These are phyloP conservation scores for Porcisia hertigi DNA, from an alignment of 208 protist genomes.

Conservation along the genomic window DNA sequence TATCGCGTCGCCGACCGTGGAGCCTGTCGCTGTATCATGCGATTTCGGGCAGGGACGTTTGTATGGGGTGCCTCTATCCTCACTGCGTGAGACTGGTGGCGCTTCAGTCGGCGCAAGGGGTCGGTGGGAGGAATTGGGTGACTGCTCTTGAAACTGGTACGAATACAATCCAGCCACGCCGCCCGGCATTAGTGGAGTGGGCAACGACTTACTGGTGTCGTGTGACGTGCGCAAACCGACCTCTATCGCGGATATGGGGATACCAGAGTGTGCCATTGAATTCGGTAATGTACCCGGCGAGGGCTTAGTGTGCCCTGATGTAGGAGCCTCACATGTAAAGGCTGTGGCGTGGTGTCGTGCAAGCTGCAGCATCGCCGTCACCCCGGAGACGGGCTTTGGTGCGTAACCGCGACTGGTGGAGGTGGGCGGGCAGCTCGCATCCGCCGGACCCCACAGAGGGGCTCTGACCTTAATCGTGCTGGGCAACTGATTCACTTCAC, in stretches of 20 bases:
- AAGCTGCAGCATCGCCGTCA: slow-evolving; percentile 27
- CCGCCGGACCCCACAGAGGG: not conserved
- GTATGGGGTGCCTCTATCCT: not conserved
- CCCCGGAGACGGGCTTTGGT: not conserved
- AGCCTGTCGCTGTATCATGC: too few relatives aligned
- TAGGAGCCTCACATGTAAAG: not conserved
- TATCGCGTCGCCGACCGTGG: not conserved
- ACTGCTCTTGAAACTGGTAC: slow-evolving; percentile 17
- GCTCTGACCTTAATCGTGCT: too few relatives aligned
- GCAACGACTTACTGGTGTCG: not conserved
- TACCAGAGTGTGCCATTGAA: not conserved
- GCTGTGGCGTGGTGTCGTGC: slow-evolving; percentile 21
- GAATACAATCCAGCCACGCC: slow-evolving; percentile 10
- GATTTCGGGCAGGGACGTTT: not conserved
- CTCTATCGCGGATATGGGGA: not conserved
- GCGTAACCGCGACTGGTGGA: not conserved
- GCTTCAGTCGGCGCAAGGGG: not conserved
- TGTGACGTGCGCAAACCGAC: not conserved
- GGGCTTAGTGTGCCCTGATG: too few relatives aligned
- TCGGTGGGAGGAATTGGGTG: slow-evolving; percentile 1
- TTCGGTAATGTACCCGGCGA: not conserved
- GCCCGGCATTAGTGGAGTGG: not conserved
- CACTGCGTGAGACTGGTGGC: too few relatives aligned
- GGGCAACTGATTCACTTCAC: not conserved
- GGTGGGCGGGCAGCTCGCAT: not conserved